Conservation (phyloP, 768 basidiomycete species). For the Brasilioporus rufonigricans region DNA sequence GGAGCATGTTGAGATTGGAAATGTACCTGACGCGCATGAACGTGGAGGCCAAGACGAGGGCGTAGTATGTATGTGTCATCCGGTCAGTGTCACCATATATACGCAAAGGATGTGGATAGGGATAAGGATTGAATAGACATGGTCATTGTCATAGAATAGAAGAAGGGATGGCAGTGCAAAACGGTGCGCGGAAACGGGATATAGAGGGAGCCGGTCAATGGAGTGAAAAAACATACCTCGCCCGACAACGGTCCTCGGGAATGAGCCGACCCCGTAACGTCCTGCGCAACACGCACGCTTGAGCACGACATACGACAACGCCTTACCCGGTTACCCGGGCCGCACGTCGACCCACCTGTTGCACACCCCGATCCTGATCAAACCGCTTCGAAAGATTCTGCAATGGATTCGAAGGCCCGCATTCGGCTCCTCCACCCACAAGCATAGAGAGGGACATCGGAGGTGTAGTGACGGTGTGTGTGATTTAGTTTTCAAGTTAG, state of each 20-base stretch:
- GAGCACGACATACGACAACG: not conserved
- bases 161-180: not conserved
- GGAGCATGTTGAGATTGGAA: slow-evolving; percentile 57
- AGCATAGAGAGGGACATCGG: slow-evolving; percentile 81
- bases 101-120: not conserved
- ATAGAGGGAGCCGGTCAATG: not conserved
- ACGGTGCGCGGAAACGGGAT: not conserved
- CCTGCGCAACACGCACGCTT: slow-evolving; percentile 40
- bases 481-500: not conserved
- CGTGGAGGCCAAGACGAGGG: not conserved
- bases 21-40: slow-evolving; percentile 35
- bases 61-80: not conserved
- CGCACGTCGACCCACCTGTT: slow-evolving; percentile 53
- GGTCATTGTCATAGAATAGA: not conserved
- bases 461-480: not conserved
- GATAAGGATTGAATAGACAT: not conserved
- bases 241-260: slow-evolving; percentile 42
- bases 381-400: slow-evolving; percentile 78
- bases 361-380: slow-evolving; percentile 73
- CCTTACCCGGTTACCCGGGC: slow-evolving; percentile 8
- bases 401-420: slow-evolving; percentile 82
- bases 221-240: slow-evolving; percentile 44
- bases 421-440: slow-evolving; percentile 62
- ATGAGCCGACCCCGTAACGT: slow-evolving; percentile 62
- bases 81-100: not conserved